A percentile compares a stretch with the other conserved stretches of the same genome.
Evolutionary conservation across 2,329 filamentous ascomycete genomes (phyloP).

Genomic region (Pyricularia sp.): DNA sequence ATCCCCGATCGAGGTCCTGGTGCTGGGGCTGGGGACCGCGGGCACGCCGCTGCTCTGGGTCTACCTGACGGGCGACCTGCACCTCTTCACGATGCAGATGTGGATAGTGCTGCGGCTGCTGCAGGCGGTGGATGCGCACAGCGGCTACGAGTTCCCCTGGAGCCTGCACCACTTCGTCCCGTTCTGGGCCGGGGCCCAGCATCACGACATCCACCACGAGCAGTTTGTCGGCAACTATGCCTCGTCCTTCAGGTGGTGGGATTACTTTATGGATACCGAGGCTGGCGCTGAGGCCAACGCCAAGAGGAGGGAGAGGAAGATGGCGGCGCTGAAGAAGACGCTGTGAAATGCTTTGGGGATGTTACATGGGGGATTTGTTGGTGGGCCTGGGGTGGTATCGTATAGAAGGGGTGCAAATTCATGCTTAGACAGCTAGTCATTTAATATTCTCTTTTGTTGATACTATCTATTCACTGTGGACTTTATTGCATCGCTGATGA

Average conservation of each 20-base stretch:
- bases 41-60: constrained; percentile 74
- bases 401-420: background rate
- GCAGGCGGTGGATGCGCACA: constrained; percentile 96
- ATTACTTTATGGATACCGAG: constrained; percentile 87
- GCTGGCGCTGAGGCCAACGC: constrained; percentile 77
- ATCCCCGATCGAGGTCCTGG: constrained; percentile 92
- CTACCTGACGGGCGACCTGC: constrained; percentile 69
- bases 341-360: background rate
- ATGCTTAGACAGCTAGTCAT: background rate
- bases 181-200: constrained; percentile 94
- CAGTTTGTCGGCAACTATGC: constrained; percentile 97
- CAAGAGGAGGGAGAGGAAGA: constrained; percentile 66
- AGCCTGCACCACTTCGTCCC: constrained; percentile 82
- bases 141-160: constrained; percentile 97
- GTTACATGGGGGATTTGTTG: background rate
- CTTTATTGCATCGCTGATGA: no score
- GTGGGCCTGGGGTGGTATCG: background rate
- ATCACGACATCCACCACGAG: constrained; percentile 96
- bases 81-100: constrained; percentile 93
- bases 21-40: constrained; percentile 78
- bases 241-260: constrained; percentile 99
- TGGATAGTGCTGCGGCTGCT: constrained; percentile 91
- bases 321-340: constrained; percentile 39
- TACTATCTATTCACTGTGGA: background rate
- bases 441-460: background rate